Evolutionary conservation across 2,329 filamentous ascomycete species (phyloP).

Genomic region (Penicillium sp.): DNA sequence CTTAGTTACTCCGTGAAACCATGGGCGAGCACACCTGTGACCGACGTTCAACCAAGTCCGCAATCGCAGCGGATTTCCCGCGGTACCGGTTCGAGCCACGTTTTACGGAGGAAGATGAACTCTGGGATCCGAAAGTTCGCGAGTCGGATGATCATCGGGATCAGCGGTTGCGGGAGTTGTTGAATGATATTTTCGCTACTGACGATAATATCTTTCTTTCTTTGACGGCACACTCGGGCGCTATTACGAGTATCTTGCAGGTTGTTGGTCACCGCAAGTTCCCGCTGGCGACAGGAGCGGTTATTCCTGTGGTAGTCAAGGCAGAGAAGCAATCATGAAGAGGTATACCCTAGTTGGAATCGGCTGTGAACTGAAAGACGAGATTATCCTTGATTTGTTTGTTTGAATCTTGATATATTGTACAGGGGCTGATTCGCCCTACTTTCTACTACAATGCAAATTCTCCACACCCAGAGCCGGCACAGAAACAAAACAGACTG

Average conservation of each 20-base stretch:
- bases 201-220: conserved; percentile 56
- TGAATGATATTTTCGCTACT: conserved; percentile 58
- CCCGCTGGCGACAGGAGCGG: conserved; percentile 52
- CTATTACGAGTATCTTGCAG: conserved; percentile 58
- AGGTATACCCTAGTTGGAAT: not conserved
- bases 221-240: conserved; percentile 63
- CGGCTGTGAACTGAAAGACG: not conserved
- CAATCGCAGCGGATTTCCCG: conserved; percentile 56
- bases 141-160: conserved; percentile 56
- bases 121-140: conserved; percentile 54
- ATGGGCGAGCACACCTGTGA: conserved; percentile 67
- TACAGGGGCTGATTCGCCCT: conserved; percentile 22
- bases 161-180: conserved; percentile 48
- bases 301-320: conserved; percentile 57
- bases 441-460: conserved; percentile 19
- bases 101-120: conserved; percentile 58
- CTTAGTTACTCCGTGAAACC: conserved; percentile 58
- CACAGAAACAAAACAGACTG: conserved; percentile 12
- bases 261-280: conserved; percentile 53
- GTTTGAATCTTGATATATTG: conserved; percentile 25
- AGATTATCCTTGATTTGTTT: conserved; percentile 10
- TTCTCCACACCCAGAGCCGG: conserved; percentile 6
- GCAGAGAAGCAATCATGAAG: conserved; percentile 37
- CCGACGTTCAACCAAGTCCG: conserved; percentile 54
- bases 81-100: conserved; percentile 55